A percentile compares a stretch with the other conserved stretches of the same genome.
phyloP scores from a whole-genome alignment of 2,329 filamentous ascomycete species.

The Penicillium sp. region DNA sequence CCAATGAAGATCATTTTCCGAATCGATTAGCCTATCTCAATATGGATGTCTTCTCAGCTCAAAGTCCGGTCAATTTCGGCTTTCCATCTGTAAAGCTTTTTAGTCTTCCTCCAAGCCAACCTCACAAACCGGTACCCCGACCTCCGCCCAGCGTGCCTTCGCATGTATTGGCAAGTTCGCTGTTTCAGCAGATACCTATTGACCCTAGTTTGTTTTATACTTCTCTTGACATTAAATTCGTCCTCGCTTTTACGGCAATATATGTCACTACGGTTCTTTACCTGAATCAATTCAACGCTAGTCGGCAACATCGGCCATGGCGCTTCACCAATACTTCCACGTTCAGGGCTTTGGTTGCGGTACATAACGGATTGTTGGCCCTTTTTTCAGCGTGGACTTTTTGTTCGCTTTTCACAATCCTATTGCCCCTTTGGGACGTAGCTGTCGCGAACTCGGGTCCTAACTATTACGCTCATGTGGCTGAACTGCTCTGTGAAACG shows the following conservation, averaged over 20 bases:
- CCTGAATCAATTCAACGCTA: slow-evolving; percentile 19
- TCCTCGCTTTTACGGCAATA: slow-evolving; percentile 14
- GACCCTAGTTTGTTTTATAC: slow-evolving; percentile 10
- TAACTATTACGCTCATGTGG: slow-evolving; percentile 7
- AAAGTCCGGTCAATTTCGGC: slow-evolving; percentile 2
- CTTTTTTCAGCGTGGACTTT: slow-evolving; percentile 20
- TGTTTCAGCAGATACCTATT: slow-evolving; percentile 6
- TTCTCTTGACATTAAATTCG: slow-evolving; percentile 9
- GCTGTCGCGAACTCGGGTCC: background rate
- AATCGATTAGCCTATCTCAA: background rate
- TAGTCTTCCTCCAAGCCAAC: slow-evolving; percentile 10
- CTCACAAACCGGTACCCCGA: slow-evolving; percentile 4
- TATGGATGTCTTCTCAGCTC: background rate
- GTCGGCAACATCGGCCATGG: slow-evolving; percentile 18
- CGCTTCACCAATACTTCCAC: slow-evolving; percentile 9
- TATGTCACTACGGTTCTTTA: slow-evolving; percentile 17
- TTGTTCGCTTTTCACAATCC: slow-evolving; percentile 1
- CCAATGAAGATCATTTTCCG: background rate
- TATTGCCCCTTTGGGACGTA: background rate
- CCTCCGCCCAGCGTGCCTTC: background rate
- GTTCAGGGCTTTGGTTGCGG: slow-evolving; percentile 12
- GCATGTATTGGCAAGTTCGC: background rate
- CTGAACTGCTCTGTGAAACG: slow-evolving; percentile 16
- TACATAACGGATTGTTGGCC: slow-evolving; percentile 16
- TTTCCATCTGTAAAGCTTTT: slow-evolving; percentile 12